Base-by-base conservation (phyloP, 106 monocot genomes). In the Narthecium ossifragum region DNA sequence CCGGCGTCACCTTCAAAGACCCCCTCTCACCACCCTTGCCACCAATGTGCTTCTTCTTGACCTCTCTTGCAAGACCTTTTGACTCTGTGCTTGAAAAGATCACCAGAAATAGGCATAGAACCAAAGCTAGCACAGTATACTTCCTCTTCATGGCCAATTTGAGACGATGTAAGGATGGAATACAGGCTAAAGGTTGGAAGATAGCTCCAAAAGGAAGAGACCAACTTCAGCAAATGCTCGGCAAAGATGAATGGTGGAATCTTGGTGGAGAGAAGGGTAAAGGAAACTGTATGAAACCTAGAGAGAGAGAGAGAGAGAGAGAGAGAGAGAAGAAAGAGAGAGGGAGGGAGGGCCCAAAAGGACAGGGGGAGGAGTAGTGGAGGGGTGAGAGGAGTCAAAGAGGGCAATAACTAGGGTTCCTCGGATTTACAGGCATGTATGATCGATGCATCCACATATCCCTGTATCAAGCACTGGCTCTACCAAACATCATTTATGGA, bases 401-500 rank as follows among this genome's bases (percentile, higher is more conserved):
- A 33, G 57, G 18, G 26, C 55, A 55, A 55, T 60, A 38, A 60
- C 59, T 38, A 33, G 20, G 70, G 24, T 59, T 51, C 29, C 60
- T 59, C 22, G 53, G 48, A 65, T 74, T 61, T 66, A 61, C 65
- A 51, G 65, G 70, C 55, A 58, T 45, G 51, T n/a, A n/a, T n/a
- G n/a, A n/a, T n/a, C n/a, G n/a, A n/a, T n/a, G n/a, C n/a, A n/a
- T n/a, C n/a, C n/a, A n/a, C n/a, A n/a, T n/a, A n/a, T n/a, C n/a
- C n/a, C n/a, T n/a, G n/a, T n/a, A n/a, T n/a, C n/a, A 36, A 53
- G 52, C 62, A 54, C 56, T 39, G 46, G 31, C 59, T 67, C 51
- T 74, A 81, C 81, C 81, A 57, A 81, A 75, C 81, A 52, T 9
- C 57, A 81, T 76, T 81, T 59, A 81, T 69, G 64, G 58, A 34